Conservation (phyloP, 495 filamentous ascomycete species). For the Lasiosphaeria ovina region DNA sequence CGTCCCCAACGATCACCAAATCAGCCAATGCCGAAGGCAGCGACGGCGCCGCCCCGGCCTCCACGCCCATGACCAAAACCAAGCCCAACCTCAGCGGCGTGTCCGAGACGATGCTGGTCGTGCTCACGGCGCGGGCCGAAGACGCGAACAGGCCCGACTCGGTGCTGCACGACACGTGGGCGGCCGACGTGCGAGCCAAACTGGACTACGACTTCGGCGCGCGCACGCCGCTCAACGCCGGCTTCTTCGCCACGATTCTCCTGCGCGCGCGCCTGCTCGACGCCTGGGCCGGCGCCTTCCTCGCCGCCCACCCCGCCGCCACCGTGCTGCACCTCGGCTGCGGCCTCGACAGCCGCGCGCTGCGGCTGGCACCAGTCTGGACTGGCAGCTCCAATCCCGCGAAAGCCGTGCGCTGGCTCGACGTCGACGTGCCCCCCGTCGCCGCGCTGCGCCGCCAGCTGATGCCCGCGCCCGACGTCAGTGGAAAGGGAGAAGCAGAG, state of each 20-base stretch:
- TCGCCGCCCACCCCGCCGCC: slow-evolving; percentile 17
- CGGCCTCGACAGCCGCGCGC: slow-evolving; percentile 26
- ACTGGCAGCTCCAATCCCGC: not conserved
- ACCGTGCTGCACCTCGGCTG: slow-evolving; percentile 30
- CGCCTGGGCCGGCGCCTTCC: slow-evolving; percentile 22
- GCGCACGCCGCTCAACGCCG: slow-evolving; percentile 14
- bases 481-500: slow-evolving; percentile 4
- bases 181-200: slow-evolving; percentile 15
- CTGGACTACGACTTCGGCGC: slow-evolving; percentile 17
- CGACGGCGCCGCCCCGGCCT: no score
- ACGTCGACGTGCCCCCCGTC: slow-evolving; percentile 24
- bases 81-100: not conserved
- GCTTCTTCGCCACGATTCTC: slow-evolving; percentile 1
- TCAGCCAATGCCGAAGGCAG: no score
- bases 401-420: slow-evolving; percentile 15
- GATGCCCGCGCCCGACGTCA: slow-evolving; percentile 2
- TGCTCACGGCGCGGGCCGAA: not conserved
- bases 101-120: slow-evolving; percentile 1
- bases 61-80: not conserved
- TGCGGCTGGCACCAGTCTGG: slow-evolving; percentile 11
- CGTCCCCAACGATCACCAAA: no score
- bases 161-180: slow-evolving; percentile 21
- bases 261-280: slow-evolving; percentile 18
- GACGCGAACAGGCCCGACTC: slow-evolving; percentile 10
- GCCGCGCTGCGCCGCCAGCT: slow-evolving; percentile 19